Base-by-base conservation (phyloP, 2,329 filamentous ascomycete species). In the Colletotrichum tamarilloi region DNA sequence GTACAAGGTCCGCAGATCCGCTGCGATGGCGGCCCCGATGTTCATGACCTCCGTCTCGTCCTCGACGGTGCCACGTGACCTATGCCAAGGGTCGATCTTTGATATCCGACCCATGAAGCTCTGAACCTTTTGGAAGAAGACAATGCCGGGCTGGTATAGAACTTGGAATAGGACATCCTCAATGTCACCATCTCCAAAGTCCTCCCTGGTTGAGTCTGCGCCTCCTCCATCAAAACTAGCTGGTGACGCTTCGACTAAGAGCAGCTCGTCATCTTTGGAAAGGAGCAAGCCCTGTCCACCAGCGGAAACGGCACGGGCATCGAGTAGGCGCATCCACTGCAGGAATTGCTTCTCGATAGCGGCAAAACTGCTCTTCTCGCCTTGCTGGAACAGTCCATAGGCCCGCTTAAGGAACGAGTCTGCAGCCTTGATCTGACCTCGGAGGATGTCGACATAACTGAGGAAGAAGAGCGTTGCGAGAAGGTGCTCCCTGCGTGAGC, bases 31-130 rank as follows among this genome's bases (percentile, higher is more conserved):
- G 2, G 86, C 83, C 1, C 85, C 88, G 58, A 88, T 83, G 38
- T 85, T 84, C 87, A 90, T 90, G 1, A 90, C 87, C 68, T 90
- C 88, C 1, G 86, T 89, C 79, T 90, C 87, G 76, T 90, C 88
- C 62, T 89, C 84, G 11, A 90, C 88, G 0, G 87, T 90, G 5
- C 88, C 88, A 8, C 88, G 84, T 28, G 84, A 84, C 12, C 88
- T 85, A 77, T 90, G 88, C 86, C 87, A 90, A 1, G 84, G 87
- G 68, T 90, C 87, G 66, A 90, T 89, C 68, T 86, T 85, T 7
- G 88, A 87, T 60, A 90, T 89, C 5, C 87, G 83, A 2, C 88
- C 88, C 81, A 89, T 89, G 76, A 90, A 89, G 42, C 85, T 87
- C 76, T 89, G 88, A 0, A 90, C 87, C 73, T 89, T 88, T 67